Evolutionary conservation across 371 early-diverging fungal genomes (phyloP), one percentile per base, ranked within the genome.

Genomic region (Syncephalastrum contaminatum): DNA sequence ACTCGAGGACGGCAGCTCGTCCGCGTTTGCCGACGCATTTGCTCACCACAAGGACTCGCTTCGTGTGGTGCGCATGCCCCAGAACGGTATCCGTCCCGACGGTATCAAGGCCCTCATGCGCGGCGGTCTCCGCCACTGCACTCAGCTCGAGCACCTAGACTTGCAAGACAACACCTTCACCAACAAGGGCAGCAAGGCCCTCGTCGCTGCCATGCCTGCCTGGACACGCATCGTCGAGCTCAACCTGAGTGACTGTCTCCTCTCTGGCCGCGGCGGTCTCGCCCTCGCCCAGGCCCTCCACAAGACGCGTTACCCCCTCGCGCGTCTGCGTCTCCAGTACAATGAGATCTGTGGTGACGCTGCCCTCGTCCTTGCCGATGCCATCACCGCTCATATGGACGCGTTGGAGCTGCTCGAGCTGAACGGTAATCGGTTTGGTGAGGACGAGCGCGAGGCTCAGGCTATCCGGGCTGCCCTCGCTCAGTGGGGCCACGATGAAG

Each of bases 151-250:
- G 51, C 78, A 84, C 52, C 70, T 98, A 41, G 96, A 98, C 74
- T 72, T 98, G 49, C 96, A 98, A 70, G 98, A 98, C 70, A 98
- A 98, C 74, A 97, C 97, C 0, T 96, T 98, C 50, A 95, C 95
- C 1, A 80, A 75, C 39, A 70, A 70, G 25, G 98, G 97, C 12
- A 86, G 92, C 39, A 59, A 63, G 16, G 95, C 95, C 1, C 78
- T 97, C 48, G 93, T 96, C 7, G 62, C 69, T 10, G 91, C 89
- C 6, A 69, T 98, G 42, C 72, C 83, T 8, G 63, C 70, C 24
- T 96, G 96, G 96, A 76, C 85, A n/a, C 59, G 88, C 0, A 70
- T 98, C 39, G 81, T 82, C 50, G 61, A 70, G 8, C 79, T 98
- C 22, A 92, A 97, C 69, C 70, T 97, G 22, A 92, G 94, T 43